Percentiles rank a stretch among this genome's conserved stretches.
Evolutionary conservation across 2,329 filamentous ascomycete genomes (phyloP).

Genomic region (Gliomastix tumulicola): DNA sequence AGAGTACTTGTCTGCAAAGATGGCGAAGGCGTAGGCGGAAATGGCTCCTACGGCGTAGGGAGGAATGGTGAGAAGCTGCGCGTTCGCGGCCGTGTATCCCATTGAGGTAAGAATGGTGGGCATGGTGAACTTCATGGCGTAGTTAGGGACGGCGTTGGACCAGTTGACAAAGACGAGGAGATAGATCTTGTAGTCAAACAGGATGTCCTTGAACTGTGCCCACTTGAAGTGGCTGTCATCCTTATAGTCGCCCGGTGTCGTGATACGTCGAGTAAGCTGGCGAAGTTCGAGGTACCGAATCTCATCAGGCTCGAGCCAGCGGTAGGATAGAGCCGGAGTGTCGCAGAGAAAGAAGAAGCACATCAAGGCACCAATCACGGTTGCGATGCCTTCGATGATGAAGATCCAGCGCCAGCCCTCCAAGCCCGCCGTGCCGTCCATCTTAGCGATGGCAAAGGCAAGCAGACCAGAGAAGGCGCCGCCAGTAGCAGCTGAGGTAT

Average conservation of each 20-base stretch:
- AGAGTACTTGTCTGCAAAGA: slow-evolving; percentile 25
- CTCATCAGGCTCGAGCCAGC: slow-evolving; percentile 30
- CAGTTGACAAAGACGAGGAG: slow-evolving; percentile 32
- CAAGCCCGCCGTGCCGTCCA: slow-evolving; percentile 34
- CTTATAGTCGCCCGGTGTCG: slow-evolving; percentile 12
- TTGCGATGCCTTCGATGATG: slow-evolving; percentile 41
- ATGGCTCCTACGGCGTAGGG: slow-evolving; percentile 26
- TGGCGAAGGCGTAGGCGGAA: slow-evolving; percentile 20
- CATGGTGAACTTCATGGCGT: slow-evolving; percentile 24
- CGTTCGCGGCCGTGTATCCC: slow-evolving; percentile 25
- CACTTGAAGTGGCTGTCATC: slow-evolving; percentile 22
- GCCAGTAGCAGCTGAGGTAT: slow-evolving; percentile 23
- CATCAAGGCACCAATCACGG: slow-evolving; percentile 24
- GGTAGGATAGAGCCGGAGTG: slow-evolving; percentile 22
- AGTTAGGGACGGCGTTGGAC: slow-evolving; percentile 29
- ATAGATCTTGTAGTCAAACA: slow-evolving; percentile 39
- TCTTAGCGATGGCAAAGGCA: slow-evolving; percentile 34
- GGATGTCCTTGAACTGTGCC: slow-evolving; percentile 25
- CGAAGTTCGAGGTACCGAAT: slow-evolving; percentile 30
- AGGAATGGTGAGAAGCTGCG: slow-evolving; percentile 24
- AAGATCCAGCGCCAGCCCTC: slow-evolving; percentile 46
- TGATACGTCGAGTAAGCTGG: slow-evolving; percentile 19
- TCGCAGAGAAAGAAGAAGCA: slow-evolving; percentile 41
- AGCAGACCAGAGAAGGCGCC: slow-evolving; percentile 39
- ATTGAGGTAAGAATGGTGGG: slow-evolving; percentile 31